Base-by-base conservation (phyloP, 1,284 basidiomycete species). In the Ceratobasidium papillatum region DNA sequence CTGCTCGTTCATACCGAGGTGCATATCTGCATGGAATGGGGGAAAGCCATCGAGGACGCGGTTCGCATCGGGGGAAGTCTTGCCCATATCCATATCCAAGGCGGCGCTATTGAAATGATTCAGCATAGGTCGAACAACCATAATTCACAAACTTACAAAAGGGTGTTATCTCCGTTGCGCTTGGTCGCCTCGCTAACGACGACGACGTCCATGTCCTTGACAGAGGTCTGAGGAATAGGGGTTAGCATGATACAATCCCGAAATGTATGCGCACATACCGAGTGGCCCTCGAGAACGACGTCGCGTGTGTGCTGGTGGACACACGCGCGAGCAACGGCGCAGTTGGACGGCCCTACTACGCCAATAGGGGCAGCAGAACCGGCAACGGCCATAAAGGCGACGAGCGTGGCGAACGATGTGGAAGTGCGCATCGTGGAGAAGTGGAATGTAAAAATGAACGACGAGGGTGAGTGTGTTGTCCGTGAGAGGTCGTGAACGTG, bases 311-410 rank as follows among this genome's bases (percentile, higher is more conserved):
- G 14, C 17, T 7, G 30, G 30, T 36, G 27, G 7, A 5, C 14
- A 58, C 25, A 36, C 27, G 56, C 56, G 30, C 25, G 63, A 36
- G 43, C 12, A 45, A n/a, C 45, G 27, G 14, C 47, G 14, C 30
- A 30, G 36, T 27, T 3, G 12, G 43, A 4, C 45, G 63, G 22
- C 9, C 45, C 63, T 47, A 51, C n/a, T 49, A 11, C 9, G 12
- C 36, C 34, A 22, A 68, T 68, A 36, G 52, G 66, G 27, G 66
- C 52, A 17, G 66, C 66, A 43, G 38, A 32, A 36, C n/a, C 32
- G 38, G 27, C 66, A 25, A 69, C 52, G 14, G 52, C 66, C 66
- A 69, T 69, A 17, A 69, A 51, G 51, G 66, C 22, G n/a, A 69
- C 54, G 22, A 69, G 52, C 12, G 51, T 47, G n/a, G 52, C 66